These are phyloP conservation scores for Yamadazyma dushanensis DNA, from an alignment of 1,139 yeast genomes.

Conservation along the genomic window DNA sequence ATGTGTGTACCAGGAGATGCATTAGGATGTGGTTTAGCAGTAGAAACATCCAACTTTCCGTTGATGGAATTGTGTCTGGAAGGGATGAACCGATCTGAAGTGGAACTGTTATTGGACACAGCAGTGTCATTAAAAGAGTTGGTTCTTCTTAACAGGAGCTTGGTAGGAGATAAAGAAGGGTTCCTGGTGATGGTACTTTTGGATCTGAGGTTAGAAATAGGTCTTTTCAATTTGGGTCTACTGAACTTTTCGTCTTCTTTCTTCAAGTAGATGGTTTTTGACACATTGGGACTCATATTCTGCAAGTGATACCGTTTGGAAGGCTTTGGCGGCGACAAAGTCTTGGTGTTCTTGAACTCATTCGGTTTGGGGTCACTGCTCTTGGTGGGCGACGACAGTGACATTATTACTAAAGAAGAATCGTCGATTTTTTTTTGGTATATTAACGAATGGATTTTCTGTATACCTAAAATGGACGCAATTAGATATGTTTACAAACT, in stretches of 20 bases:
- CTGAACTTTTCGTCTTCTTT: conserved; percentile 13
- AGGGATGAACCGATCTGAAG: conserved; percentile 44
- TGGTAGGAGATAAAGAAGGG: conserved; percentile 17
- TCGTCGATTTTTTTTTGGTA: conserved; percentile 2
- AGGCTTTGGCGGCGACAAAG: conserved; percentile 18
- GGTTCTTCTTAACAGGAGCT: conserved; percentile 31
- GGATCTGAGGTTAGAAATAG: conserved; percentile 17
- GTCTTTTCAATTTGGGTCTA: conserved; percentile 20
- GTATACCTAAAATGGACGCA: background rate
- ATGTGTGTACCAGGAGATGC: conserved; percentile 57
- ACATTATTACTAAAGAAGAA: background rate
- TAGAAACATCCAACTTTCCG: conserved; percentile 35
- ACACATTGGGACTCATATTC: conserved; percentile 46
- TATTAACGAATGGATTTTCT: background rate
- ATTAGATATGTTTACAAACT: conserved; percentile 2
- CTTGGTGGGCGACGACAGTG: conserved; percentile 3
- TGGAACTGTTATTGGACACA: conserved; percentile 8
- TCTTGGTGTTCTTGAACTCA: background rate
- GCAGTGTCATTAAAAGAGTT: conserved; percentile 29
- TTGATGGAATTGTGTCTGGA: conserved; percentile 44
- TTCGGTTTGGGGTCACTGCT: background rate
- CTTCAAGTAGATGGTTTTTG: conserved; percentile 28
- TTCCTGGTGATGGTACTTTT: conserved; percentile 13
- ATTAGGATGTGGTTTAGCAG: conserved; percentile 40
- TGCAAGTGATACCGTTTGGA: conserved; percentile 33